Conservation (phyloP, 495 filamentous ascomycete genomes). For the Xylaria cubensis region DNA sequence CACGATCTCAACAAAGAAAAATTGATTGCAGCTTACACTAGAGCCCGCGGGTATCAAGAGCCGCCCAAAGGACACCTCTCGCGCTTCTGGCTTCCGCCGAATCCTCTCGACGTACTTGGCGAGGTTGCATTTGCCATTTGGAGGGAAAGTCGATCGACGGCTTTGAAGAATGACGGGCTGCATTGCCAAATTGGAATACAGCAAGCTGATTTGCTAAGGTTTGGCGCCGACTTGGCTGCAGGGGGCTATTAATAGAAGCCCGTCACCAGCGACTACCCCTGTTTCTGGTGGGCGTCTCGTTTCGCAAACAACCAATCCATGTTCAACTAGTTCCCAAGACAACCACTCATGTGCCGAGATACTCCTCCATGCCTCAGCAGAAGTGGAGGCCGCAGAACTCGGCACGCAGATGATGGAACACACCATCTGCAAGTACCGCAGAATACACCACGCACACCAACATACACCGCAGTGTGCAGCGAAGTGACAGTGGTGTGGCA, state of each 20-base stretch:
- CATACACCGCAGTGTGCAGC: background rate
- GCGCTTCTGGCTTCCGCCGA: constrained; percentile 25
- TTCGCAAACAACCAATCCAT: constrained; percentile 40
- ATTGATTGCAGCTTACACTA: background rate
- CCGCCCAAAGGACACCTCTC: constrained; percentile 21
- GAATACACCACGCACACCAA: background rate
- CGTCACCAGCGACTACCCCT: constrained; percentile 35
- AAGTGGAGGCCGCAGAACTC: constrained; percentile 26
- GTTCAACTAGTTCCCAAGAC: constrained; percentile 29
- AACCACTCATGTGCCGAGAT: constrained; percentile 34
- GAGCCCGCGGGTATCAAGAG: constrained; percentile 13
- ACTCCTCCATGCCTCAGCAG: constrained; percentile 25
- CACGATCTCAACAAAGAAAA: background rate
- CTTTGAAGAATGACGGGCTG: constrained; percentile 40
- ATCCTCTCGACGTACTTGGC: constrained; percentile 16
- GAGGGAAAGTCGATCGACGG: constrained; percentile 32
- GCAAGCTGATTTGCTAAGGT: constrained; percentile 34
- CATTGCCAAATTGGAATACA: constrained; percentile 39
- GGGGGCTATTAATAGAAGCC: constrained; percentile 43
- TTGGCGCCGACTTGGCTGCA: constrained; percentile 43
- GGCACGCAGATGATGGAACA: constrained; percentile 30
- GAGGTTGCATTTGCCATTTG: constrained; percentile 33
- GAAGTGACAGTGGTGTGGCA: background rate
- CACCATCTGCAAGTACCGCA: constrained; percentile 28
- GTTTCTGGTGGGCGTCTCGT: constrained; percentile 36